A percentile compares a stretch with the other conserved stretches of the same genome.
phyloP scores from a whole-genome alignment of 495 filamentous ascomycete species.

The Talaromyces liani region DNA sequence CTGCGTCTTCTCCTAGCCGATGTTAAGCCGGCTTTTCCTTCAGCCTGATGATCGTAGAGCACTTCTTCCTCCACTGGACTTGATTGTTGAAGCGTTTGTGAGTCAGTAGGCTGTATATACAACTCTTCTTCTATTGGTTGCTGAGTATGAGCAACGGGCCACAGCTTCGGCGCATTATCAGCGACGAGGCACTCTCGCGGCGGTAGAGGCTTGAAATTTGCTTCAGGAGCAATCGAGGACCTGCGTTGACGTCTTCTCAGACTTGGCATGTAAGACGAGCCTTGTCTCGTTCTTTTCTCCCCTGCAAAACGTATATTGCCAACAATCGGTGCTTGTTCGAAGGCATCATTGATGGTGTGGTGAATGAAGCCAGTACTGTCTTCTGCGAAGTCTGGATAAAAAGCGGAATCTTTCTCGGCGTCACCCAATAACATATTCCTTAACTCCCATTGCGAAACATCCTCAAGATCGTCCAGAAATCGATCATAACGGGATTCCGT shows the following conservation, averaged over 20 bases:
- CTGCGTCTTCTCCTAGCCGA: slow-evolving; percentile 21
- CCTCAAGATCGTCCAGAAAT: slow-evolving; percentile 2
- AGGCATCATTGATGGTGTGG: slow-evolving; percentile 24
- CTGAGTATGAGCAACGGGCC: background rate
- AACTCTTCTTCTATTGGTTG: background rate
- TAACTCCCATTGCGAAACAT: slow-evolving; percentile 5
- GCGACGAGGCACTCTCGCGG: background rate
- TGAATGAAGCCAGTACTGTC: slow-evolving; percentile 24
- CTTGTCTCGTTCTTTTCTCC: slow-evolving; percentile 11
- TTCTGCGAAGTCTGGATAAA: background rate
- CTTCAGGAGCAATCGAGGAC: background rate
- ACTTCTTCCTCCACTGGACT: background rate
- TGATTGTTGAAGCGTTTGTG: background rate
- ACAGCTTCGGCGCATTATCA: background rate
- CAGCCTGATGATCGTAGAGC: background rate
- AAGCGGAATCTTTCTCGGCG: background rate
- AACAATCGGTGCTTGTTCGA: slow-evolving; percentile 24
- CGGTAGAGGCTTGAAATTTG: background rate
- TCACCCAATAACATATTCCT: background rate
- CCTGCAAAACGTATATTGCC: slow-evolving; percentile 28
- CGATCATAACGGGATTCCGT: slow-evolving; percentile 1
- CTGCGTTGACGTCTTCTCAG: background rate
- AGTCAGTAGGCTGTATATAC: background rate
- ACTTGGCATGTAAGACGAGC: background rate
- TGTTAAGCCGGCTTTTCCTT: background rate